Evolutionary conservation across 1,139 yeast species (phyloP).

Genomic region (Candida buenavistaensis): DNA sequence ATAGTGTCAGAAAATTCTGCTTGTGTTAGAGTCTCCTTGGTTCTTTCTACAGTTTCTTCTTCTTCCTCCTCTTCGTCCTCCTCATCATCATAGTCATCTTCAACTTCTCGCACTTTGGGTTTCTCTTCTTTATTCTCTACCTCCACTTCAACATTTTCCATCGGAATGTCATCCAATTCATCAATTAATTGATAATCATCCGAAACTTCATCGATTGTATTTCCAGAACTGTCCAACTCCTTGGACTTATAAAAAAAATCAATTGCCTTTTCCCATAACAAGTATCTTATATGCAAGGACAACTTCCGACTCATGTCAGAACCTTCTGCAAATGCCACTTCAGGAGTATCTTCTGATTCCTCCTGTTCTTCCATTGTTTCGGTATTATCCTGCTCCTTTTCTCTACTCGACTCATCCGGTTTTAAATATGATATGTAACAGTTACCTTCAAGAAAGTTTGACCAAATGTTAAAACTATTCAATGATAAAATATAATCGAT

Average conservation of each 20-base stretch:
- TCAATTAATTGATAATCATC: constrained; percentile 43
- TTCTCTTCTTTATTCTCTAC: constrained; percentile 19
- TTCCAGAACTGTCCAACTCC: constrained; percentile 27
- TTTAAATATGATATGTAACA: constrained; percentile 28
- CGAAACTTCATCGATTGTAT: constrained; percentile 31
- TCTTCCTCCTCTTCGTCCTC: constrained; percentile 37
- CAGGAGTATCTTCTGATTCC: constrained; percentile 16
- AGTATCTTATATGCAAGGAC: constrained; percentile 65
- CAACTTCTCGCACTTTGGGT: constrained; percentile 31
- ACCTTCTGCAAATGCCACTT: constrained; percentile 48
- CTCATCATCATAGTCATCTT: constrained; percentile 44
- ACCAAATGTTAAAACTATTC: constrained; percentile 46
- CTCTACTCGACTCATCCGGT: constrained; percentile 9
- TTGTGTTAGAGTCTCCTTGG: constrained; percentile 11
- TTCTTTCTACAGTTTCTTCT: constrained; percentile 19
- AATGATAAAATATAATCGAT: constrained; percentile 41
- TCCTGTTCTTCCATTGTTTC: constrained; percentile 7
- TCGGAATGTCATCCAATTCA: constrained; percentile 22
- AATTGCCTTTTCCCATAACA: constrained; percentile 74
- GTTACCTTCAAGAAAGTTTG: constrained; percentile 54
- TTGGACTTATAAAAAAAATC: constrained; percentile 46
- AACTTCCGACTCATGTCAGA: constrained; percentile 50
- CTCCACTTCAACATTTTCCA: constrained; percentile 17
- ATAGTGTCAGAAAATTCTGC: constrained; percentile 9
- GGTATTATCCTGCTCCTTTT: constrained; percentile 15